Evolutionary conservation across 2,329 filamentous ascomycete species (phyloP).

Genomic region (Ilyonectria robusta): DNA sequence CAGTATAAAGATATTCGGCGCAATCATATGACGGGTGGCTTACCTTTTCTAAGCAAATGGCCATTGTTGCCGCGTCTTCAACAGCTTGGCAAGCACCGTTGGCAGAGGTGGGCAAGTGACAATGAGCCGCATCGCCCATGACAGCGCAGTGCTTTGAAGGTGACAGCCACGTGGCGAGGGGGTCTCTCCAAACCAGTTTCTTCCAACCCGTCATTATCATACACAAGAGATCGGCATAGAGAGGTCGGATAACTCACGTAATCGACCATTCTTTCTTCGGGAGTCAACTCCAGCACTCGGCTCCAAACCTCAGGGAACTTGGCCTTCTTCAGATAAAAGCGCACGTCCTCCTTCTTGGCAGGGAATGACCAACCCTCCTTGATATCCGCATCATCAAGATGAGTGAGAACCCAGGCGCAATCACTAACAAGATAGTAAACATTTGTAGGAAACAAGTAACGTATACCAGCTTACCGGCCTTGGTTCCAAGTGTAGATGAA

Average conservation of each 20-base stretch:
- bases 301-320: conserved; percentile 9
- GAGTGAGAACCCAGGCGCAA: conserved; percentile 13
- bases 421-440: background rate
- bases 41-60: conserved; percentile 20
- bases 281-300: conserved; percentile 34
- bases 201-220: conserved; percentile 21
- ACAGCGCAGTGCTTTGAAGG: conserved; percentile 17
- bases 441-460: background rate
- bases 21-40: background rate
- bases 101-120: conserved; percentile 36
- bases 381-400: conserved; percentile 37
- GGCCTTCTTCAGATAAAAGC: background rate
- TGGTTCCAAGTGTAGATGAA: conserved; percentile 6
- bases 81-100: conserved; percentile 40
- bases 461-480: background rate
- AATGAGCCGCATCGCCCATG: conserved; percentile 40
- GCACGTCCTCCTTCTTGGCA: conserved; percentile 35
- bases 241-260: background rate
- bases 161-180: conserved; percentile 35
- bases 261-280: conserved; percentile 7
- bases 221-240: background rate
- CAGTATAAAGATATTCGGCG: background rate
- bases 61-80: conserved; percentile 35
- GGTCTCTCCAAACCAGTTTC: conserved; percentile 39
- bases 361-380: conserved; percentile 40